These are phyloP conservation scores for Gremmenia infestans DNA, from an alignment of 2,329 filamentous ascomycete genomes.

Conservation along the genomic window DNA sequence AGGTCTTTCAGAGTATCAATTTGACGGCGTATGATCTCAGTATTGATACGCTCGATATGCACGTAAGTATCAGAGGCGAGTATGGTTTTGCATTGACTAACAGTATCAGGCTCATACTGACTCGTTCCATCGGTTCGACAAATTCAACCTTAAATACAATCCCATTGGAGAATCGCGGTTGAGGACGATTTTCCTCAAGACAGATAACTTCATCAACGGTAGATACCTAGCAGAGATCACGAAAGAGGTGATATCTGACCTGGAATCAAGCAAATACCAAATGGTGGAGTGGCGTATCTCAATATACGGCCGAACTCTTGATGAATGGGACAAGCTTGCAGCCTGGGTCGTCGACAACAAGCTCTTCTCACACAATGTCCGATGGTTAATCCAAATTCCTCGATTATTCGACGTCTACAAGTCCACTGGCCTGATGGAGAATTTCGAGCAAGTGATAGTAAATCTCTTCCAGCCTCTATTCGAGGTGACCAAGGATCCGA, in stretches of 20 bases:
- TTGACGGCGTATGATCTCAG: slow-evolving; percentile 95
- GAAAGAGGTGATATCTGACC: slow-evolving; percentile 92
- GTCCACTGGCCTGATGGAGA: slow-evolving; percentile 76
- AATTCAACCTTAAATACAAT: slow-evolving; percentile 99
- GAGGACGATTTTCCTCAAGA: slow-evolving; percentile 97
- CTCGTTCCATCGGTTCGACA: slow-evolving; percentile 97
- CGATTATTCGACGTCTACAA: slow-evolving; percentile 96
- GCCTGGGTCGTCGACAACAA: slow-evolving; percentile 98
- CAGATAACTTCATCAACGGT: slow-evolving; percentile 94
- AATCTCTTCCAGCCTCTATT: slow-evolving; percentile 95
- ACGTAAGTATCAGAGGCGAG: slow-evolving; percentile 52
- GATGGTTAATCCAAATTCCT: slow-evolving; percentile 94
- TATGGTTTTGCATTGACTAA: slow-evolving; percentile 6
- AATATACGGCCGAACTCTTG: slow-evolving; percentile 84
- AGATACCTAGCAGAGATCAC: slow-evolving; percentile 96
- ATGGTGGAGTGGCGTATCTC: slow-evolving; percentile 99
- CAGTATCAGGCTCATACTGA: slow-evolving; percentile 76
- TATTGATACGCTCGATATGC: slow-evolving; percentile 98
- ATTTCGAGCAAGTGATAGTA: slow-evolving; percentile 82
- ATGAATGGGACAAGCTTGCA: slow-evolving; percentile 97
- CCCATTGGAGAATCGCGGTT: slow-evolving; percentile 92
- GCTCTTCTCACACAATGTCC: slow-evolving; percentile 93
- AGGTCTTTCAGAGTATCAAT: slow-evolving; percentile 97
- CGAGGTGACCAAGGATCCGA: slow-evolving; percentile 84
- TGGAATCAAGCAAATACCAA: slow-evolving; percentile 98